A percentile compares a stretch with the other conserved stretches of the same genome.
phyloP scores from a whole-genome alignment of 2,329 filamentous ascomycete species.

The Beauveria sp. region DNA sequence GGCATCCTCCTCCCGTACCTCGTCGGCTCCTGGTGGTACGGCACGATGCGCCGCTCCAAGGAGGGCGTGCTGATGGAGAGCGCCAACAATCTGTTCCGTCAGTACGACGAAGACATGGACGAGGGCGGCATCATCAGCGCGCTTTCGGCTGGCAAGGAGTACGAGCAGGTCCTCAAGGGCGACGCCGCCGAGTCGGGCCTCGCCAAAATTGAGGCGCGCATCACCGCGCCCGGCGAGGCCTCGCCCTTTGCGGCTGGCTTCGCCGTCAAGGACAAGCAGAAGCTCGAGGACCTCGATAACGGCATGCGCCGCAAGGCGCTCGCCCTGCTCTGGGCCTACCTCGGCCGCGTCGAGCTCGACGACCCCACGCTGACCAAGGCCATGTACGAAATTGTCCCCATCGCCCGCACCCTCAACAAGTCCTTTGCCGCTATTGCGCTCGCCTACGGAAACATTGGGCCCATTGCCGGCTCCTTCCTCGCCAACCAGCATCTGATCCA shows the following conservation, averaged over 20 bases:
- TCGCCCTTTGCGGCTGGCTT: constrained; percentile 50
- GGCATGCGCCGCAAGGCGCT: constrained; percentile 77
- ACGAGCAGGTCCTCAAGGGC: constrained; percentile 65
- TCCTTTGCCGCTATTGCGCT: constrained; percentile 82
- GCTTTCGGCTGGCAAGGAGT: constrained; percentile 81
- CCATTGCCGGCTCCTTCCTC: constrained; percentile 74
- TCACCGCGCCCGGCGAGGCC: constrained; percentile 54
- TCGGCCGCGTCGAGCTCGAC: constrained; percentile 78
- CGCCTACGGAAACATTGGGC: constrained; percentile 75
- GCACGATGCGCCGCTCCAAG: constrained; percentile 84
- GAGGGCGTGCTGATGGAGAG: constrained; percentile 90
- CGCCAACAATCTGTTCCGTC: constrained; percentile 88
- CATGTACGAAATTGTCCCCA: constrained; percentile 84
- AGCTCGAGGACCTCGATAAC: constrained; percentile 73
- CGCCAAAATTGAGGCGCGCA: constrained; percentile 74
- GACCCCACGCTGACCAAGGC: constrained; percentile 70
- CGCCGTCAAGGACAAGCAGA: constrained; percentile 64
- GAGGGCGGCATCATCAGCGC: constrained; percentile 73
- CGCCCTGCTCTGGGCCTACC: constrained; percentile 88
- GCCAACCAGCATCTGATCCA: constrained; percentile 84
- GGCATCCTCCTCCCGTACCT: constrained; percentile 87
- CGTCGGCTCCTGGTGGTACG: constrained; percentile 98
- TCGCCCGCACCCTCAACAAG: constrained; percentile 77
- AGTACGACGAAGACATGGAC: constrained; percentile 79
- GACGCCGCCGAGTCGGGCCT: constrained; percentile 74